Evolutionary conservation across 768 basidiomycete species (phyloP).

Genomic region (Clitopilus hobsonii): DNA sequence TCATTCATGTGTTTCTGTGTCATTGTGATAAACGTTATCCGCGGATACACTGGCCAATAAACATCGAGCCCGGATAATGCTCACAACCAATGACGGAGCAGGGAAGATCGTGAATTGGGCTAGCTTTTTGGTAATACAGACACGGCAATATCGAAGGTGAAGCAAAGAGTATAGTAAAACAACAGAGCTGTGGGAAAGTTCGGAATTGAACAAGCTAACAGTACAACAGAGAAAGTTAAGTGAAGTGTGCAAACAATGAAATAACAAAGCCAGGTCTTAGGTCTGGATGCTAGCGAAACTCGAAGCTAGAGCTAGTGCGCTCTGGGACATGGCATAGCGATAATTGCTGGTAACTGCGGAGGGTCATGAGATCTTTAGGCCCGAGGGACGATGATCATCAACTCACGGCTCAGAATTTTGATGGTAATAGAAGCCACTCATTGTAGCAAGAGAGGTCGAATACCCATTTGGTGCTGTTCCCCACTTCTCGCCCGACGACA

Average conservation of each 20-base stretch:
- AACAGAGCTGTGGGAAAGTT: neutral
- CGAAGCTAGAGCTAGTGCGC: slow-evolving; percentile 70
- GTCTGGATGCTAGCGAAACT: slow-evolving; percentile 62
- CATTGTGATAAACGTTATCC: neutral
- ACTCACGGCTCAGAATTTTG: slow-evolving; percentile 90
- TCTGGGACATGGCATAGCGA: slow-evolving; percentile 78
- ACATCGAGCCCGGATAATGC: too few species aligned
- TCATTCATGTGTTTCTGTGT: neutral
- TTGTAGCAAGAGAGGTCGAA: slow-evolving; percentile 47
- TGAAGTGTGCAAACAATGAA: neutral
- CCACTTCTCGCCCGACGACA: neutral
- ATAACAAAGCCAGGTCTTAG: slow-evolving; percentile 10
- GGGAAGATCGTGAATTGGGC: neutral
- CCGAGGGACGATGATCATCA: neutral
- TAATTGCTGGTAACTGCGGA: slow-evolving; percentile 78
- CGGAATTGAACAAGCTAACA: neutral
- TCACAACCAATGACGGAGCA: neutral
- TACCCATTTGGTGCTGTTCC: neutral
- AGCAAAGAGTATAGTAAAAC: neutral
- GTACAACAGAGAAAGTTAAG: neutral
- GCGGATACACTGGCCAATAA: neutral
- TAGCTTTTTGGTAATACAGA: neutral
- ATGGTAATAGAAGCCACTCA: slow-evolving; percentile 93
- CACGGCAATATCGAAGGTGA: neutral
- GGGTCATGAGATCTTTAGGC: slow-evolving; percentile 3